Evolutionary conservation across 2,329 filamentous ascomycete genomes (phyloP).

Genomic region (Talaromyces sp.): DNA sequence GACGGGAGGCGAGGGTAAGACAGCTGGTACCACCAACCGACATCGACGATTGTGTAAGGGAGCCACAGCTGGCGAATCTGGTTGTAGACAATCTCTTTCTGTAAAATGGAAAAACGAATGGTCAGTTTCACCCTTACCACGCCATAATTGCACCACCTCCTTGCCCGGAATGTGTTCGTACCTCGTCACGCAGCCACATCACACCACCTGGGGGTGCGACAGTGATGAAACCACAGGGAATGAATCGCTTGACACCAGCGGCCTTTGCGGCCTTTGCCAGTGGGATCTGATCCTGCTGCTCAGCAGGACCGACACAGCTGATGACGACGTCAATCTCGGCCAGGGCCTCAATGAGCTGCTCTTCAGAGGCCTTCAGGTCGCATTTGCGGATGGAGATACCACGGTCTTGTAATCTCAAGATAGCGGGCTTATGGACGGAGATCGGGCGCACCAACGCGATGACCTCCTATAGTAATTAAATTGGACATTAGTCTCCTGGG

Average conservation of each 20-base stretch:
- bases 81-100: slow-evolving; percentile 57
- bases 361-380: slow-evolving; percentile 48
- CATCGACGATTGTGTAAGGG: slow-evolving; percentile 60
- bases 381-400: slow-evolving; percentile 49
- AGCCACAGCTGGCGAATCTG: slow-evolving; percentile 53
- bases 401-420: slow-evolving; percentile 42
- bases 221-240: slow-evolving; percentile 56
- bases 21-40: slow-evolving; percentile 63
- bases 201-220: slow-evolving; percentile 50
- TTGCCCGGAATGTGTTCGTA: slow-evolving; percentile 23
- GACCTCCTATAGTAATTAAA: slow-evolving; percentile 44
- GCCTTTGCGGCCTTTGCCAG: slow-evolving; percentile 54
- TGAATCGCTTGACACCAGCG: slow-evolving; percentile 55
- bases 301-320: slow-evolving; percentile 41
- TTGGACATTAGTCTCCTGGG: slow-evolving; percentile 1
- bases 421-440: slow-evolving; percentile 52
- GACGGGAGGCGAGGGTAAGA: slow-evolving; percentile 50
- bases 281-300: slow-evolving; percentile 47
- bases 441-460: slow-evolving; percentile 51
- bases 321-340: slow-evolving; percentile 51
- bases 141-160: neutral
- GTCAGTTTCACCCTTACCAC: slow-evolving; percentile 4
- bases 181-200: slow-evolving; percentile 46
- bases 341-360: slow-evolving; percentile 48
- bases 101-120: neutral